Base-by-base conservation (phyloP, 192 early-diverging fungal genomes). In the Haplosporangium gracile region DNA sequence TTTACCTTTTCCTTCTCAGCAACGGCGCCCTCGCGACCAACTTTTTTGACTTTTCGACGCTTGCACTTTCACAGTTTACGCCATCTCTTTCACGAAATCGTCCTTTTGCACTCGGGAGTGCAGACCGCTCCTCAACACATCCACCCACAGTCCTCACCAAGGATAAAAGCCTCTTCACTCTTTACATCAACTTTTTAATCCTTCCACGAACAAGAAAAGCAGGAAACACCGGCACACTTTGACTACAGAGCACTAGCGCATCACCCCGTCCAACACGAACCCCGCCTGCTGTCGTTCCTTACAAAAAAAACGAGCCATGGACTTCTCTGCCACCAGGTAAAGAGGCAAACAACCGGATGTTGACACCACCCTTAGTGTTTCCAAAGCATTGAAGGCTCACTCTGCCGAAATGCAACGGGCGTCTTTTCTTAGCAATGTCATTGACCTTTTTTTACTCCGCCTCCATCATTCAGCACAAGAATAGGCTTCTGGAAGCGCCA, bases 401-500 rank as follows among this genome's bases (percentile, higher is more conserved):
- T 22, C 15, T 51, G 49, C 16, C 49, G 49, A 22, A 22, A 18
- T 51, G 5, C 49, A 2, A 51, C 69, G 15, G 7, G 8, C 43
- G 18, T n/a, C 13, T 24, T 24, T 9, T 26, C 11, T 29, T 24
- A 10, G 15, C 24, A n/a, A 15, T 40, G 32, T 22, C 47, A 60
- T 63, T n/a, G 13, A 57, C 24, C 4, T 55, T 26, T 34, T 74
- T 32, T 73, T 51, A 32, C 26, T 51, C 72, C 55, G 55, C 55
- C 55, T 57, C 26, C 55, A 20, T 55, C 68, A 70, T 70, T 20
- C 36, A 74, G 71, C 69, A 74, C 77, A 24, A 85, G 74, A 75
- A 65, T 85, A 24, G 78, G 83, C 1, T 85, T 85, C 47, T 85
- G 83, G 83, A 85, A 79, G 78, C 78, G 83, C 29, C 83, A 85